Evolutionary conservation across 768 basidiomycete genomes (phyloP).

Genomic region (Suillus tomentosus): DNA sequence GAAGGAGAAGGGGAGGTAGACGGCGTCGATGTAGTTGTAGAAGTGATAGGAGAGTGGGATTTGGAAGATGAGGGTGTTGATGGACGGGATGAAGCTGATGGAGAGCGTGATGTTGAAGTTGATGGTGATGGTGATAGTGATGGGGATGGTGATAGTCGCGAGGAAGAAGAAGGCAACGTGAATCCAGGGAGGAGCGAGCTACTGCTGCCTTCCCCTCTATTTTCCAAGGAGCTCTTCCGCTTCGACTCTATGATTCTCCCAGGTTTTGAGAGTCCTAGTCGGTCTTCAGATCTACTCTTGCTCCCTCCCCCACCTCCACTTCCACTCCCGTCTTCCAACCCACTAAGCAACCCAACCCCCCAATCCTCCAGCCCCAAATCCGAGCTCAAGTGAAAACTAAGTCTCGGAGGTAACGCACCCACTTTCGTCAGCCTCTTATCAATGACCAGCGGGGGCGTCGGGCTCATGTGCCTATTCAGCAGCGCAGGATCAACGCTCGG

Average conservation of each 20-base stretch:
- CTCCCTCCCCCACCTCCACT: background rate
- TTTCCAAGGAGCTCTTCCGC: slow-evolving; percentile 8
- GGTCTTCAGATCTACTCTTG: background rate
- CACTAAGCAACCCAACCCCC: slow-evolving; percentile 57
- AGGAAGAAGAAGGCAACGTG: background rate
- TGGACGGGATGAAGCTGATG: slow-evolving; percentile 22
- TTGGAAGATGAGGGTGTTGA: slow-evolving; percentile 19
- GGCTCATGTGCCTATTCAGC: slow-evolving; percentile 15
- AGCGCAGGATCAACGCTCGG: slow-evolving; percentile 15
- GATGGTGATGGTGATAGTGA: background rate
- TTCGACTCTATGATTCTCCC: background rate
- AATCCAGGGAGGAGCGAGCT: slow-evolving; percentile 2
- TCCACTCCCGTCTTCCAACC: slow-evolving; percentile 41
- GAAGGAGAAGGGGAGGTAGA: slow-evolving; percentile 12
- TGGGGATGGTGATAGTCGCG: background rate
- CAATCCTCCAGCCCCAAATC: slow-evolving; percentile 52
- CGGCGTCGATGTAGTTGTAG: slow-evolving; percentile 6
- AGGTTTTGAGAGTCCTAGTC: background rate
- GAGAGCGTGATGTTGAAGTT: slow-evolving; percentile 11
- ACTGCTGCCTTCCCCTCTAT: slow-evolving; percentile 13
- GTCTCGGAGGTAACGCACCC: slow-evolving; percentile 45
- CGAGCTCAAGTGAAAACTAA: slow-evolving; percentile 48
- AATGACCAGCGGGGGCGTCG: slow-evolving; percentile 36
- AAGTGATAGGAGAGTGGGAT: background rate
- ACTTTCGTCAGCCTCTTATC: slow-evolving; percentile 22